Evolutionary conservation across 139 green algal genomes (phyloP).

Genomic region (Raphidocelis subcapitata): DNA sequence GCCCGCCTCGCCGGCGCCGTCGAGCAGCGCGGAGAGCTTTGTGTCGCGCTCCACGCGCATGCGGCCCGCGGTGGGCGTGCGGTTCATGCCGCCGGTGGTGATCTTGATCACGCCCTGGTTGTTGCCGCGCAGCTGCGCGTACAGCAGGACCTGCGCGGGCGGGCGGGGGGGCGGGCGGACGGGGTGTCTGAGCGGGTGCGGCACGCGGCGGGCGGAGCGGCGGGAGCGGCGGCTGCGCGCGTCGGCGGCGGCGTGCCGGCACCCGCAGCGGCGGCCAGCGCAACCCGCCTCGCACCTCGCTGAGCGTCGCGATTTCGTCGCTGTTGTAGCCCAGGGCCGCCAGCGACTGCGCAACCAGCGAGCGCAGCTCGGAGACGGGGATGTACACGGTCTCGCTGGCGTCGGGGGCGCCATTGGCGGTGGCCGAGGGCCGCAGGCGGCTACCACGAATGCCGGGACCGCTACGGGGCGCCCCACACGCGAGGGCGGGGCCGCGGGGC

Average conservation of each 20-base stretch:
- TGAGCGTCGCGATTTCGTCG: conserved; percentile 40
- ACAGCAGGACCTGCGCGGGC: conserved; percentile 68
- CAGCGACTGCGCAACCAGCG: conserved; percentile 51
- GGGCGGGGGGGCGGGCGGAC: neutral
- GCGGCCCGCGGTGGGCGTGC: neutral
- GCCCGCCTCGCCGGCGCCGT: conserved; percentile 63
- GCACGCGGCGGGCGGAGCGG: neutral
- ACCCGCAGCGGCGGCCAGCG: neutral
- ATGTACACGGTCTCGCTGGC: conserved; percentile 11
- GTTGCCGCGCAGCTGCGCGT: conserved; percentile 80
- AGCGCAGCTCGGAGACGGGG: conserved; percentile 37
- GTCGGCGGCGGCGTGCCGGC: neutral
- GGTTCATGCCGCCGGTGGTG: conserved; percentile 61
- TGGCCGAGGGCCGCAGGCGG: too few relatives aligned
- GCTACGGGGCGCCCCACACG: too few relatives aligned
- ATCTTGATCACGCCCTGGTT: conserved; percentile 85
- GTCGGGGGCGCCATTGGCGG: too few relatives aligned
- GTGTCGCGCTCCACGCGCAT: conserved; percentile 56
- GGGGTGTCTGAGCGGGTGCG: neutral
- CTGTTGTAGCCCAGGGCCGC: conserved; percentile 42
- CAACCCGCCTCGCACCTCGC: conserved; percentile 33
- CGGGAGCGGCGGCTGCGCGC: neutral
- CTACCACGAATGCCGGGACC: too few relatives aligned
- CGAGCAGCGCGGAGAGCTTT: conserved; percentile 53
- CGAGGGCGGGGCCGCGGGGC: too few relatives aligned